Percentiles rank a stretch among this genome's conserved stretches.
These are phyloP conservation scores for Evansstolkia leycettana DNA, from an alignment of 495 filamentous ascomycete species.

Conservation along the genomic window DNA sequence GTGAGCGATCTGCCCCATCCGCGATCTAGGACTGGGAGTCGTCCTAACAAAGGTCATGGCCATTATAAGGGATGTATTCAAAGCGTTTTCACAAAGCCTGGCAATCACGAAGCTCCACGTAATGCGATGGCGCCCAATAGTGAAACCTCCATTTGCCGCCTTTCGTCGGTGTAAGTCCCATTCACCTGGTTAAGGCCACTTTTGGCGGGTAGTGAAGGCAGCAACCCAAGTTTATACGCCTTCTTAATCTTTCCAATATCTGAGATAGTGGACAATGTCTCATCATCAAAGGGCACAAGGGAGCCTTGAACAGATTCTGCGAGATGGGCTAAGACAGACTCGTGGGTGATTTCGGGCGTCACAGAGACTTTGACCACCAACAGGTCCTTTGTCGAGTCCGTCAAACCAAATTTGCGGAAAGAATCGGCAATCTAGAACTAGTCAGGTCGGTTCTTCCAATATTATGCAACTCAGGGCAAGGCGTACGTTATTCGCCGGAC, in stretches of 20 bases:
- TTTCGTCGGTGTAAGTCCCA: conserved; percentile 16
- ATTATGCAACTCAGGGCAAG: background rate
- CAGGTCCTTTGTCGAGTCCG: conserved; percentile 52
- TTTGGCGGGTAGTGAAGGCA: conserved; percentile 22
- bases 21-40: too few species aligned
- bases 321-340: conserved; percentile 52
- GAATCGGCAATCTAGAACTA: conserved; percentile 67
- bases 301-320: conserved; percentile 47
- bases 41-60: too few species aligned
- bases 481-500: conserved; percentile 72
- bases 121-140: conserved; percentile 64
- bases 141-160: conserved; percentile 44
- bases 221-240: conserved; percentile 63
- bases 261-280: conserved; percentile 37
- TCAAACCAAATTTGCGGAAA: conserved; percentile 77
- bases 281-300: conserved; percentile 50
- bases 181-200: conserved; percentile 7
- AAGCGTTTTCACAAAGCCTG: background rate
- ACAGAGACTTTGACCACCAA: conserved; percentile 62
- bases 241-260: conserved; percentile 66
- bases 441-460: conserved; percentile 10
- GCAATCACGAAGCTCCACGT: conserved; percentile 39
- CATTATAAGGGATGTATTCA: too few species aligned
- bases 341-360: conserved; percentile 33
- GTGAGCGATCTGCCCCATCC: too few species aligned